phyloP scores from a whole-genome alignment of 78 protist species.

The Blattamonas nauphoetae region DNA sequence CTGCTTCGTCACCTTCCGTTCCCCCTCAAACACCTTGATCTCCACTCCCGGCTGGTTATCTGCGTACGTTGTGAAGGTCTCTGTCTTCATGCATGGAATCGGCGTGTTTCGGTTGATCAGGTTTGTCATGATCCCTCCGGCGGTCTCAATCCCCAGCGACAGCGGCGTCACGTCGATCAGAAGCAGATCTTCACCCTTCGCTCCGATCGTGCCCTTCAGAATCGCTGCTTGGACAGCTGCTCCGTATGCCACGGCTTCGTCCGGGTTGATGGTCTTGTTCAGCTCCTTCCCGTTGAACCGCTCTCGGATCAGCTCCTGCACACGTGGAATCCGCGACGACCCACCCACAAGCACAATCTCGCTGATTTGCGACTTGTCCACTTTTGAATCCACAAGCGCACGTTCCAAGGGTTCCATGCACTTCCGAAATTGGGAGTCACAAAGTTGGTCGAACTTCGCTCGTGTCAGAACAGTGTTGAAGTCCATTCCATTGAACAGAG shows the following conservation, averaged over 20 bases:
- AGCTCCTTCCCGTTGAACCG: slow-evolving; percentile 74
- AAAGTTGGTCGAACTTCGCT: slow-evolving; percentile 79
- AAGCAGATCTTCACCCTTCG: not conserved
- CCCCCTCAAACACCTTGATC: slow-evolving; percentile 87
- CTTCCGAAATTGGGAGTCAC: slow-evolving; percentile 56
- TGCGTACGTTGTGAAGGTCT: slow-evolving; percentile 38
- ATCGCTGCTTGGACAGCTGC: slow-evolving; percentile 47
- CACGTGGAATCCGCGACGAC: slow-evolving; percentile 82
- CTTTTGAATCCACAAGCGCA: slow-evolving; percentile 60
- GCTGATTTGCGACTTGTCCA: slow-evolving; percentile 62
- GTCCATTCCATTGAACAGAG: slow-evolving; percentile 72
- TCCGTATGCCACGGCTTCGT: slow-evolving; percentile 63
- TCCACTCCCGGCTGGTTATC: slow-evolving; percentile 61
- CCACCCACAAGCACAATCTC: slow-evolving; percentile 89
- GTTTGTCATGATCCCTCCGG: slow-evolving; percentile 42
- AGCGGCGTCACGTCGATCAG: slow-evolving; percentile 54
- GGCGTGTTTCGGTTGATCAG: slow-evolving; percentile 33
- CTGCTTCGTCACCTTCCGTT: slow-evolving; percentile 77
- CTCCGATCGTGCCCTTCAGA: slow-evolving; percentile 13
- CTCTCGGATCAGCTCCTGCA: slow-evolving; percentile 67
- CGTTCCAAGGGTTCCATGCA: slow-evolving; percentile 37
- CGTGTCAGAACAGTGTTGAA: slow-evolving; percentile 66
- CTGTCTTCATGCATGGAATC: slow-evolving; percentile 26
- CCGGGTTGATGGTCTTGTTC: slow-evolving; percentile 75
- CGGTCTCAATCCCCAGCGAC: slow-evolving; percentile 62